These are phyloP conservation scores for Petunia secreta DNA, from an alignment of 257 asterid genomes.

Conservation along the genomic window DNA sequence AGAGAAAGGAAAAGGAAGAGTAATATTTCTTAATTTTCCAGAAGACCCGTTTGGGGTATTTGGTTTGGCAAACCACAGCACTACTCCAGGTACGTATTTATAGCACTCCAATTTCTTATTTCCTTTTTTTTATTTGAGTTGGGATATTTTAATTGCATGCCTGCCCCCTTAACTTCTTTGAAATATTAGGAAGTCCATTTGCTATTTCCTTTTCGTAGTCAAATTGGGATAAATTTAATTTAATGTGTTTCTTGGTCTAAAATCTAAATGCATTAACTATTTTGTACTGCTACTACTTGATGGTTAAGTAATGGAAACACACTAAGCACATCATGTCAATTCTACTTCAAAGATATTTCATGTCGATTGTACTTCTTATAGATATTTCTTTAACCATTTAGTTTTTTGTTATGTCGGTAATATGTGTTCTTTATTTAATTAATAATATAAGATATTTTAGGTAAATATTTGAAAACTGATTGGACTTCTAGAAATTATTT, in stretches of 20 bases:
- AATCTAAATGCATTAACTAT: neutral
- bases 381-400: neutral
- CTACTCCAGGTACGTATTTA: conserved; percentile 49
- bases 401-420: neutral
- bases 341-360: neutral
- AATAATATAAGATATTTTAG: neutral
- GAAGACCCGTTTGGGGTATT: conserved; percentile 21
- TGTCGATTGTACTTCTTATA: conserved; percentile 21
- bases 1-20: neutral
- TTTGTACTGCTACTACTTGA: neutral
- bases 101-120: conserved; percentile 27
- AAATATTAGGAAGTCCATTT: too few species aligned
- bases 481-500: neutral
- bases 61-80: conserved; percentile 47
- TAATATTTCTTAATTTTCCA: neutral
- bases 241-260: conserved; percentile 14
- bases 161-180: neutral
- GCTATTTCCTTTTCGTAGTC: too few species aligned
- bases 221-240: too few species aligned
- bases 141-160: conserved; percentile 5
- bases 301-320: conserved; percentile 5
- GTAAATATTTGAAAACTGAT: neutral
- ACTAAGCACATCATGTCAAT: conserved; percentile 26
- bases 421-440: neutral
- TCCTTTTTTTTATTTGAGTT: neutral